phyloP scores from a whole-genome alignment of 495 filamentous ascomycete genomes.

The Hypoxylon intermedium region DNA sequence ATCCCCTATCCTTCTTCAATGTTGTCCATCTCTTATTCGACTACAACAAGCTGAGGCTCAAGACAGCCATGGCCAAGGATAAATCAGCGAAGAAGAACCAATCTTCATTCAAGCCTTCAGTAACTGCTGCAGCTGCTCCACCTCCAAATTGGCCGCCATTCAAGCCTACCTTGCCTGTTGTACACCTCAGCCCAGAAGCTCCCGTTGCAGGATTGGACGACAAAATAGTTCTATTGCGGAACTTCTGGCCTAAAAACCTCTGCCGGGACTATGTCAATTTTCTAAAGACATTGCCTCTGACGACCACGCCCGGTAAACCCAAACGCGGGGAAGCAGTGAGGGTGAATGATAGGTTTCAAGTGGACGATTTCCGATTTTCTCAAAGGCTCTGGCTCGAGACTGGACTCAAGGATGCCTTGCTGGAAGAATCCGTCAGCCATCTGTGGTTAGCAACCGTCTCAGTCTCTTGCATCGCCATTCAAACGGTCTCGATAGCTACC shows the following conservation, averaged over 20 bases:
- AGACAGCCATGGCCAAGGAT: slow-evolving; percentile 24
- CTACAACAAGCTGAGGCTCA: neutral
- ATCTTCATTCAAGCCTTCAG: slow-evolving; percentile 18
- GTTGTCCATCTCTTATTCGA: too few relatives aligned
- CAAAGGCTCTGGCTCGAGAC: slow-evolving; percentile 74
- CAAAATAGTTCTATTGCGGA: slow-evolving; percentile 78
- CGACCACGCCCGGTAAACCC: slow-evolving; percentile 82
- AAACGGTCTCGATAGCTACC: slow-evolving; percentile 16
- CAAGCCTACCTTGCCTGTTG: slow-evolving; percentile 71
- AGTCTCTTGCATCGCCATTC: neutral
- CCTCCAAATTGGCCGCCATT: slow-evolving; percentile 79
- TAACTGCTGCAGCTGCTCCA: slow-evolving; percentile 14
- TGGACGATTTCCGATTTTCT: slow-evolving; percentile 78
- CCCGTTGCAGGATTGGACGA: slow-evolving; percentile 58
- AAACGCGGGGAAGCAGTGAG: slow-evolving; percentile 85
- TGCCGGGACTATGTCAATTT: slow-evolving; percentile 85
- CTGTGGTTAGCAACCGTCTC: slow-evolving; percentile 41
- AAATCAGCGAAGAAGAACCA: slow-evolving; percentile 25
- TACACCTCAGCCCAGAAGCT: slow-evolving; percentile 66
- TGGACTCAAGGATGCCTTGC: slow-evolving; percentile 60
- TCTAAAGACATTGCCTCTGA: slow-evolving; percentile 73
- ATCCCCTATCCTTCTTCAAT: neutral
- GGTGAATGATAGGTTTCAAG: slow-evolving; percentile 91
- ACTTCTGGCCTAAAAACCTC: slow-evolving; percentile 78
- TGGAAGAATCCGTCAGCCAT: slow-evolving; percentile 40